A percentile compares a stretch with the other conserved stretches of the same genome.
These are phyloP conservation scores for Oidium heveae DNA, from an alignment of 2,329 filamentous ascomycete species.

Conservation along the genomic window DNA sequence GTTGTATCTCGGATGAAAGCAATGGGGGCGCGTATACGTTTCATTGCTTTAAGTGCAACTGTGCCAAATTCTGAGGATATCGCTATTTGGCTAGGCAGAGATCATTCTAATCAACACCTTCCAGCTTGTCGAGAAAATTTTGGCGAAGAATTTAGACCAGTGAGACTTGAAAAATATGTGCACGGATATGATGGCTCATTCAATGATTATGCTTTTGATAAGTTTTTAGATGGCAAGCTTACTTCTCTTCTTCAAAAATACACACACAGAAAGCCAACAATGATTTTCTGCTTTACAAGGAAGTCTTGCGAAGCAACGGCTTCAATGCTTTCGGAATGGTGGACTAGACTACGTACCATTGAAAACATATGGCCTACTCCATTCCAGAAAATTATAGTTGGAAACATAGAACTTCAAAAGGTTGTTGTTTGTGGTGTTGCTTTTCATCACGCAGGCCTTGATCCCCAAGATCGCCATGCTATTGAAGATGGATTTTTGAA, in stretches of 20 bases:
- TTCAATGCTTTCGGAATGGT: slow-evolving; percentile 38
- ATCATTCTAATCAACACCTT: slow-evolving; percentile 28
- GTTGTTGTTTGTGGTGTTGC: slow-evolving; percentile 33
- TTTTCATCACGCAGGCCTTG: slow-evolving; percentile 61
- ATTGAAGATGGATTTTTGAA: slow-evolving; percentile 44
- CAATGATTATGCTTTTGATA: slow-evolving; percentile 62
- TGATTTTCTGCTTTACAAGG: slow-evolving; percentile 63
- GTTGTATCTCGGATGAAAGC: slow-evolving; percentile 76
- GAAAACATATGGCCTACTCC: slow-evolving; percentile 40
- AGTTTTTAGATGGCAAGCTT: slow-evolving; percentile 37
- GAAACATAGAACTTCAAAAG: slow-evolving; percentile 32
- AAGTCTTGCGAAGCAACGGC: slow-evolving; percentile 46
- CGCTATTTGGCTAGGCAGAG: slow-evolving; percentile 51
- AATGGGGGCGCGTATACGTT: slow-evolving; percentile 47
- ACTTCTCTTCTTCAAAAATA: slow-evolving; percentile 40
- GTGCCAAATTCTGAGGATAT: slow-evolving; percentile 65
- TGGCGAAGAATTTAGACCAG: slow-evolving; percentile 57
- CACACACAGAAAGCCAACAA: slow-evolving; percentile 45
- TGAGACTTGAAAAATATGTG: slow-evolving; percentile 51
- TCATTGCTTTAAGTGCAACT: slow-evolving; percentile 61
- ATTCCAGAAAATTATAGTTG: slow-evolving; percentile 22
- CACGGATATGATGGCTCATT: slow-evolving; percentile 35
- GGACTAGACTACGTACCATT: slow-evolving; percentile 23
- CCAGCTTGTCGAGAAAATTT: slow-evolving; percentile 46
- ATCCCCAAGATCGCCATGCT: slow-evolving; percentile 31